phyloP scores from a whole-genome alignment of 1,284 basidiomycete genomes.

The Microbotryum violaceum region DNA sequence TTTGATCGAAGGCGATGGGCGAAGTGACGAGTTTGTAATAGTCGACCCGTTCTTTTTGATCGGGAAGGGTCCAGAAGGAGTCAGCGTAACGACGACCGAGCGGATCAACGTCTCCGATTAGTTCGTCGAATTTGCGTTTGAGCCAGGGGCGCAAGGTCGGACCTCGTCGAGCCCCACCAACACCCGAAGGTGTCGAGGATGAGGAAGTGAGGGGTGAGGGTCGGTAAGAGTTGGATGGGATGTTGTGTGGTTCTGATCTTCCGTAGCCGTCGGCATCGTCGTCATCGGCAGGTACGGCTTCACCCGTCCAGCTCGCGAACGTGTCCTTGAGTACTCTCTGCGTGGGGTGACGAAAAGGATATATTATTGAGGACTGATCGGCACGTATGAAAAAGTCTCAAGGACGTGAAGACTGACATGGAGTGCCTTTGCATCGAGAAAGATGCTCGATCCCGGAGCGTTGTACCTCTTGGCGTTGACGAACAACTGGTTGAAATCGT shows the following conservation, averaged over 20 bases:
- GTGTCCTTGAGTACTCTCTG: slow-evolving; percentile 21
- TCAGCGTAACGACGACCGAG: slow-evolving; percentile 32
- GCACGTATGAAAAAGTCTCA: no score
- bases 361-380: no score
- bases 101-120: background rate
- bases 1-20: slow-evolving; percentile 22
- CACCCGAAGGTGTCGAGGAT: background rate
- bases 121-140: slow-evolving; percentile 28
- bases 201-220: background rate
- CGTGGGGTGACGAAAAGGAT: background rate
- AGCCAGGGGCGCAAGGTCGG: slow-evolving; percentile 31
- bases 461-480: slow-evolving; percentile 36
- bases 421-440: slow-evolving; percentile 31
- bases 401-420: slow-evolving; percentile 16
- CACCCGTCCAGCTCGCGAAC: slow-evolving; percentile 24
- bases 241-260: background rate
- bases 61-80: slow-evolving; percentile 32
- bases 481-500: slow-evolving; percentile 34
- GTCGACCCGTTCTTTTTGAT: slow-evolving; percentile 28
- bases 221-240: background rate
- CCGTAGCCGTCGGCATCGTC: slow-evolving; percentile 7
- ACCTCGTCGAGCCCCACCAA: slow-evolving; percentile 1
- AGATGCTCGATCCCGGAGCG: slow-evolving; percentile 27
- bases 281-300: slow-evolving; percentile 14
- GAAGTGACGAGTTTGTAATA: slow-evolving; percentile 33